Base-by-base conservation (phyloP, 2,329 filamentous ascomycete species). In the Diaporthe australafricana region DNA sequence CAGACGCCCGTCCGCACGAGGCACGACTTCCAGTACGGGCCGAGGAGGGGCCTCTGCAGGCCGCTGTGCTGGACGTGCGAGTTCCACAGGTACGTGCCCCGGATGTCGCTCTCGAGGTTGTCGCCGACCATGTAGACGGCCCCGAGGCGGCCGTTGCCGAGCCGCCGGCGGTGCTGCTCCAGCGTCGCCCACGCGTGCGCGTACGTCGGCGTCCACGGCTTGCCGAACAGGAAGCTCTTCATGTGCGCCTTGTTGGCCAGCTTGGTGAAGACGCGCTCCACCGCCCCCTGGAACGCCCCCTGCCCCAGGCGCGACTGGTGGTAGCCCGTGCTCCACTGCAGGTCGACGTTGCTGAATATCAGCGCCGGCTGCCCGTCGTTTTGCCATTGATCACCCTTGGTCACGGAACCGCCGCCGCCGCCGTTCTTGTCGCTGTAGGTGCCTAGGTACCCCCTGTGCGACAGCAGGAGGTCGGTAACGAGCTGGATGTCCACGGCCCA, bases 91-190 rank as follows among this genome's bases (percentile, higher is more conserved):
- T 97, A 97, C 25, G 94, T 95, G 7, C 96, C 96, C 6, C 90
- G 86, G 75, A 99, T 98, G 80, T 99, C 96, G 76, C 93, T 96
- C 79, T 94, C 94, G 6, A 93, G 93, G 78, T 96, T 96, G 78
- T 96, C 93, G 7, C 96, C 96, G 52, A 98, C 89, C 96, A 98
- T 98, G 82, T 97, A 98, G 14, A 98, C 95, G 53, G 87, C 89
- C 77, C 87, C 86, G 70, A 98, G 81, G n/a, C 20, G 25, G 14
- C 45, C 20, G 47, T 53, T 50, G 22, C 40, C 30, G 22, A 66
- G 52, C 22, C 40, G 38, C 5, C 20, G 30, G 57, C 50, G 27
- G 79, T 93, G 90, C 72, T 83, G 83, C 68, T 89, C 83, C 66
- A 98, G 85, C 66, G 93, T 88, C 65, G 89, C 87, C 83, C 98